Base-by-base conservation (phyloP, 1,284 basidiomycete genomes). In the Microbotryum violaceum region DNA sequence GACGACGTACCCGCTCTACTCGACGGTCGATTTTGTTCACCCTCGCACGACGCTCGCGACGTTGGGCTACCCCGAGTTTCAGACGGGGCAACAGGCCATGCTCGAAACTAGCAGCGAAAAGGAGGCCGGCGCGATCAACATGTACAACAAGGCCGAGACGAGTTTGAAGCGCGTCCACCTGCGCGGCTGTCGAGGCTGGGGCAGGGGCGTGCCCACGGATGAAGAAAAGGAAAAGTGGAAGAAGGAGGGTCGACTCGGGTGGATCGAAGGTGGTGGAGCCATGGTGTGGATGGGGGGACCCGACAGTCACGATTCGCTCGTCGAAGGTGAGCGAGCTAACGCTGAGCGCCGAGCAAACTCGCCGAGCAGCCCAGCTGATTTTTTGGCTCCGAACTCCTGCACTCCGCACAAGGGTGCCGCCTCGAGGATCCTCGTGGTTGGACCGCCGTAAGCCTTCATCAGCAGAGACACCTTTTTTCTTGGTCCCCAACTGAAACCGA, bases 401-500 rank as follows among this genome's bases (percentile, higher is more conserved):
- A 42, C 16, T 18, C 12, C 37, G 4, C 14, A 18, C 37, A 42
- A 42, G 62, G 68, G 4, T 72, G 71, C 57, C 49, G 71, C 33
- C 49, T 72, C 4, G 65, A 66, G 20, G 69, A 72, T 58, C 69
- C 71, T 9, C 44, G 71, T 14, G 71, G 70, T 2, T 72, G 71
- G 71, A 70, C 64, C 1, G 64, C 63, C 21, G 65, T 68, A 31
- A 56, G 63, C 23, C 42, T 6, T 27, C 20, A 54, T 31, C n/a
- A 46, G 58, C 6, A 21, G 57, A 4, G 29, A 33, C 58, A 54
- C 54, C 23, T 45, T 51, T 20, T 54, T 44, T 9, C 18, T 14
- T 18, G 31, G 31, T 12, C 20, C 46, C 27, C 23, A 14, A 18
- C 14, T 47, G 6, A 3, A 18, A 14, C 44, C 18, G 8, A 31